Conservation (phyloP, 805 yeast genomes). For the Kazachstania kunashirensis region DNA sequence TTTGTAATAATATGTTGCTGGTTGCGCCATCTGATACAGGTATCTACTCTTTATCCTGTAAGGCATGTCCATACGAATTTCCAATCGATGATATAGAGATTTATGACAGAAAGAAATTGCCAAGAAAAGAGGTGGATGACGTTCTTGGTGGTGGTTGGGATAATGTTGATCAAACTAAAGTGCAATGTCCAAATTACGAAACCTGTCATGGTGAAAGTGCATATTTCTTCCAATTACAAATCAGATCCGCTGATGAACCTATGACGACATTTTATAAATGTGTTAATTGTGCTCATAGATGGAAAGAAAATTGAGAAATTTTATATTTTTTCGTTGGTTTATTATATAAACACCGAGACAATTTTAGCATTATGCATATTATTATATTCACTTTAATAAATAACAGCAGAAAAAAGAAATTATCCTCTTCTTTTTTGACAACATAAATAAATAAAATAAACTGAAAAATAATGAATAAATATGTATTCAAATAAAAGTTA, state of each 20-base stretch:
- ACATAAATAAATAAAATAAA: too few relatives aligned
- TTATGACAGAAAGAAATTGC: constrained; percentile 73
- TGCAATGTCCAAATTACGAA: constrained; percentile 79
- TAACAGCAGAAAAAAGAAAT: too few relatives aligned
- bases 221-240: constrained; percentile 92
- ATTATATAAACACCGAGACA: too few relatives aligned
- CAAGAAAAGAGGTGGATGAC: constrained; percentile 88
- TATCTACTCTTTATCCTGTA: constrained; percentile 68
- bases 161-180: constrained; percentile 90
- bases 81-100: constrained; percentile 76
- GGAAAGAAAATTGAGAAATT: constrained; percentile 74
- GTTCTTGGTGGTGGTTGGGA: constrained; percentile 99
- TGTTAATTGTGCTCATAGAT: constrained; percentile 83
- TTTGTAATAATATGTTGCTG: constrained; percentile 83
- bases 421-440: too few relatives aligned
- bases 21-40: constrained; percentile 50
- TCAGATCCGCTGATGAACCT: constrained; percentile 97
- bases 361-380: too few relatives aligned
- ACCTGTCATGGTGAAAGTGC: constrained; percentile 84
- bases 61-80: constrained; percentile 93
- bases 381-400: too few relatives aligned
- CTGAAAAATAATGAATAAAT: too few relatives aligned
- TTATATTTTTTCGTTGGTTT: too few relatives aligned
- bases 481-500: neutral
- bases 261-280: constrained; percentile 98